phyloP scores from a whole-genome alignment of 305 asterid species.

The Andrographis paniculata region DNA sequence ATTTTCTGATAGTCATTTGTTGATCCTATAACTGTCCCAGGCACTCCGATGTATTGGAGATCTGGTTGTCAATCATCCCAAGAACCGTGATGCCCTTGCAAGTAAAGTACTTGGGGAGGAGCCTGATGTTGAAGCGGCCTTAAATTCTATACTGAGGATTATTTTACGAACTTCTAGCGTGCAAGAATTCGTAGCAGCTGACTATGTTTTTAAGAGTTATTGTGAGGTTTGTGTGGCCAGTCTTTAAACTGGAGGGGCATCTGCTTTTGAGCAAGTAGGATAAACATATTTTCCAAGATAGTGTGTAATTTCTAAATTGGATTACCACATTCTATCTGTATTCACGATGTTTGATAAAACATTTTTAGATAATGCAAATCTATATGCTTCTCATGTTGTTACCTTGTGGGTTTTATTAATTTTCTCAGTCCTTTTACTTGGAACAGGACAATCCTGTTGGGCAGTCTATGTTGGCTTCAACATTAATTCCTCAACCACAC shows the following conservation, averaged over 20 bases:
- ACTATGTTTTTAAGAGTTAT: conserved; percentile 71
- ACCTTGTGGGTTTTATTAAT: conserved; percentile 8
- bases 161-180: conserved; percentile 71
- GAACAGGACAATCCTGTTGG: conserved; percentile 81
- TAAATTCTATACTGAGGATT: conserved; percentile 75
- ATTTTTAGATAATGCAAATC: conserved; percentile 7
- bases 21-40: conserved; percentile 33
- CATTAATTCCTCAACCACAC: conserved; percentile 75
- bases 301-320: not conserved
- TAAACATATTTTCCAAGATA: not conserved
- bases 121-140: conserved; percentile 72
- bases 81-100: conserved; percentile 77
- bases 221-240: conserved; percentile 68
- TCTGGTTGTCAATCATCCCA: conserved; percentile 56
- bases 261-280: conserved; percentile 8
- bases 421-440: conserved; percentile 25
- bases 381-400: conserved; percentile 13
- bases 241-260: conserved; percentile 11
- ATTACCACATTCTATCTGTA: not conserved
- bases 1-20: conserved; percentile 13
- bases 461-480: conserved; percentile 84
- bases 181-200: conserved; percentile 86
- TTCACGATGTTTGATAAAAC: no score
- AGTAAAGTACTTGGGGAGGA: conserved; percentile 84
- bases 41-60: conserved; percentile 86